These are phyloP conservation scores for Curvularia hawaiiensis DNA, from an alignment of 2,329 filamentous ascomycete species.

Conservation along the genomic window DNA sequence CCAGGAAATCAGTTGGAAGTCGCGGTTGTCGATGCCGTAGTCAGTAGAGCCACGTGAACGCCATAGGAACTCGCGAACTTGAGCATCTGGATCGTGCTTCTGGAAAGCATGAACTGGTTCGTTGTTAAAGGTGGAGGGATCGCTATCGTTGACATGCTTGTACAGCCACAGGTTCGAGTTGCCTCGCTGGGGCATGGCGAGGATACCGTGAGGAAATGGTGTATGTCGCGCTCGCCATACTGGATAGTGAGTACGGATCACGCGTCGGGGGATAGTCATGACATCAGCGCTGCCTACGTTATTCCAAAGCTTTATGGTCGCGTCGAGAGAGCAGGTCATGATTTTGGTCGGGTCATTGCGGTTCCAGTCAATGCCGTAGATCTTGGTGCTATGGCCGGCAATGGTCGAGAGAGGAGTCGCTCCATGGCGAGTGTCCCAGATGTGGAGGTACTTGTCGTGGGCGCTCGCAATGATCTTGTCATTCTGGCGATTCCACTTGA, in stretches of 20 bases:
- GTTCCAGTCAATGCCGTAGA: constrained; percentile 96
- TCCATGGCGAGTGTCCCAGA: constrained; percentile 87
- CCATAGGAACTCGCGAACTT: constrained; percentile 94
- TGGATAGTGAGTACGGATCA: constrained; percentile 82
- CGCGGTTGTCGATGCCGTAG: constrained; percentile 77
- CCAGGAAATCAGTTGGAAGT: constrained; percentile 94
- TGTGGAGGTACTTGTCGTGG: constrained; percentile 83
- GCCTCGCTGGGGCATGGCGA: constrained; percentile 91
- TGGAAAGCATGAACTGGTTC: constrained; percentile 55
- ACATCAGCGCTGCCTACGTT: constrained; percentile 64
- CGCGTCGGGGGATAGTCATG: constrained; percentile 52
- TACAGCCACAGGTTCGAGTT: constrained; percentile 86
- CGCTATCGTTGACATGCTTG: constrained; percentile 62
- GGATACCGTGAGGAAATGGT: constrained; percentile 81
- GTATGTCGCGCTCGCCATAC: constrained; percentile 92
- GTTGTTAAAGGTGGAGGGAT: constrained; percentile 26
- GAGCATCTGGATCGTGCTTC: constrained; percentile 56
- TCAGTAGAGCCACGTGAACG: constrained; percentile 70
- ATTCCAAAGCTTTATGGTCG: constrained; percentile 94
- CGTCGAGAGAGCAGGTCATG: constrained; percentile 88
- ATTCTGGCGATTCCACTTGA: constrained; percentile 91
- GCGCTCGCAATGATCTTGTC: constrained; percentile 87
- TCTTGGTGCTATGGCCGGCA: constrained; percentile 87
- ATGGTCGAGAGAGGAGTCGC: constrained; percentile 82
- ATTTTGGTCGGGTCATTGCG: constrained; percentile 73